A percentile compares a stretch with the other conserved stretches of the same genome.
Conservation (phyloP, 345 rosid genomes). For the Cochlearia excelsa region DNA sequence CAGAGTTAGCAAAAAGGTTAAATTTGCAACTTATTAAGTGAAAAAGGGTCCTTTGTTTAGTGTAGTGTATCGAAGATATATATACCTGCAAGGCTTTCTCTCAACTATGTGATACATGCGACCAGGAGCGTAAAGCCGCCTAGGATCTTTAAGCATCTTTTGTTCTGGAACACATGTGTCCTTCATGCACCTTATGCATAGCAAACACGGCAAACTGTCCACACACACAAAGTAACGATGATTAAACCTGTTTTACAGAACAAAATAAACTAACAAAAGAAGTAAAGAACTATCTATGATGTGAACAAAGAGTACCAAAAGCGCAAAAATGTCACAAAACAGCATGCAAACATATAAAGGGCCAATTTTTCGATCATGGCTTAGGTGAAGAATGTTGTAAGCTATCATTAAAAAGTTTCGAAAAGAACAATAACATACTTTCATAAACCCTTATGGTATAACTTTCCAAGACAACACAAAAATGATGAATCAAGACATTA, state of each 20-base stretch:
- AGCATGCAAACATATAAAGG: background rate
- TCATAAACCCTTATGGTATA: conserved; percentile 1
- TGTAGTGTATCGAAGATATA: conserved; percentile 2
- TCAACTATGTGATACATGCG: conserved; percentile 96
- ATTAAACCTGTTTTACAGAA: background rate
- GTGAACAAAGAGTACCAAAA: conserved; percentile 3
- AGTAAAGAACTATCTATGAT: background rate
- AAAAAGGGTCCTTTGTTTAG: background rate
- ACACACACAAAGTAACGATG: conserved; percentile 10
- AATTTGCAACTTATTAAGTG: background rate
- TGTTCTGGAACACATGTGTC: conserved; percentile 91
- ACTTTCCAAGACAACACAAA: conserved; percentile 6
- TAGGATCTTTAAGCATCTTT: conserved; percentile 86
- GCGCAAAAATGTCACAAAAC: background rate
- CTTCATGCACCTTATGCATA: conserved; percentile 83
- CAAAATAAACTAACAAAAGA: conserved; percentile 16
- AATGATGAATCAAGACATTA: too few species aligned
- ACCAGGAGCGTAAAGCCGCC: conserved; percentile 96
- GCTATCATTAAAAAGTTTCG: too few species aligned
- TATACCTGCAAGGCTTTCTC: conserved; percentile 78
- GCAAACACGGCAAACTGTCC: conserved; percentile 83
- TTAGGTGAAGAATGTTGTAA: background rate
- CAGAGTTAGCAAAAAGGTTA: background rate
- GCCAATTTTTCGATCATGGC: background rate
- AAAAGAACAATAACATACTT: background rate